Conservation (phyloP, 768 basidiomycete genomes). For the Hygrophorus russula region DNA sequence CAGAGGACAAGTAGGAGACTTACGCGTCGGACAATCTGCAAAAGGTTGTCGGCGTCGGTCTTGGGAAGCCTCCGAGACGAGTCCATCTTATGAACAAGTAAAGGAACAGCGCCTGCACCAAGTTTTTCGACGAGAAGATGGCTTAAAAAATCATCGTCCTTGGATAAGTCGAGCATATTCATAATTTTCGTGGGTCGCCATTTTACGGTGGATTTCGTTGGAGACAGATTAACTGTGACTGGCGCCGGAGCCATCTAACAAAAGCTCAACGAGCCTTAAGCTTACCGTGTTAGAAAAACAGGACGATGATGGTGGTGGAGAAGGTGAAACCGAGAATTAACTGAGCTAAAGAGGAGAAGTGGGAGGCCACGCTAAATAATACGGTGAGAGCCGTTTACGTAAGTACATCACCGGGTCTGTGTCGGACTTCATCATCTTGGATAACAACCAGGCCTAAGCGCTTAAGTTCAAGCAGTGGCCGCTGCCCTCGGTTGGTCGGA, state of each 20-base stretch:
- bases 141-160: constrained; percentile 85
- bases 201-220: constrained; percentile 22
- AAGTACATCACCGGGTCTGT: no score
- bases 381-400: no score
- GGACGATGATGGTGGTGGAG: background rate
- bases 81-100: constrained; percentile 88
- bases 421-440: no score
- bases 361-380: background rate
- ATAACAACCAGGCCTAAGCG: no score
- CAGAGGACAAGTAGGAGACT: constrained; percentile 15
- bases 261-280: background rate
- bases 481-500: no score
- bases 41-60: constrained; percentile 55
- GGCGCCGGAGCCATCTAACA: constrained; percentile 9
- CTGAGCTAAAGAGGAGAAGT: background rate
- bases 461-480: no score
- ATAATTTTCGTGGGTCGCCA: constrained; percentile 85
- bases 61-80: constrained; percentile 65
- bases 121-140: constrained; percentile 85
- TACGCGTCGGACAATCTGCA: constrained; percentile 71
- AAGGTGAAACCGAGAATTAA: background rate
- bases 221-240: constrained; percentile 19
- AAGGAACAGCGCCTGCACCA: constrained; percentile 68
- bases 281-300: background rate
- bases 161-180: constrained; percentile 84